Base-by-base conservation (phyloP, 2,329 filamentous ascomycete species). In the Pseudocercospora crystallina region DNA sequence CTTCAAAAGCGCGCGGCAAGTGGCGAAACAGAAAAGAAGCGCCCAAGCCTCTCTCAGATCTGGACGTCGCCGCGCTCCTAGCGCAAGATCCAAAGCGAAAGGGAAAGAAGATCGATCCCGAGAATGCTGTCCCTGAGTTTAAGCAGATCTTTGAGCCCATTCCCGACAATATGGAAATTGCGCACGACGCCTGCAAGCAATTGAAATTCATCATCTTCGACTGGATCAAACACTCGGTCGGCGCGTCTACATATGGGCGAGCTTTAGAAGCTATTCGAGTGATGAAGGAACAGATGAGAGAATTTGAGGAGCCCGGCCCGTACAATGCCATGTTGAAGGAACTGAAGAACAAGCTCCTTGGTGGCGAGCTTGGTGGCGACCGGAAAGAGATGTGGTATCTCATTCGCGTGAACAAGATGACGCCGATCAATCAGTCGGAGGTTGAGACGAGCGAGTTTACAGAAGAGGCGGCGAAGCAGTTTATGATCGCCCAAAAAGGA, bases 111-210 rank as follows among this genome's bases (percentile, higher is more conserved):
- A 84, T 87, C 49, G 80, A 82, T 8, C 68, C 80, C 0, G 79
- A 86, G 8, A 97, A 97, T 57, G 83, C 91, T 1, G 83, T 97
- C 5, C 90, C 94, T 0, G 89, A 92, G 53, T 96, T 96, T 80
- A 95, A 91, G 66, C 89, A 90, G 67, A 80, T 85, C 2, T 76
- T 97, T 12, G 76, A 59, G 26, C 7, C 20, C 3, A 46, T 82
- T 5, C 73, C 85, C 1, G 73, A 80, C 1, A 79, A 84, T 26
- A 73, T 86, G 1, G 73, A 80, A 1, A 76, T 80, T 3, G 80
- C 95, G 46, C 76, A 82, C 53, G 80, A 85, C 13, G 86, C 87
- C 1, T 79, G 84, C 5, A 82, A 84, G 57, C 89, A 95, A 64
- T 87, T 97, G 81, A 83, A 79, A 10, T 67, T 67, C 4, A 85